Conservation (phyloP, 768 basidiomycete species). For the Russula olivacea region DNA sequence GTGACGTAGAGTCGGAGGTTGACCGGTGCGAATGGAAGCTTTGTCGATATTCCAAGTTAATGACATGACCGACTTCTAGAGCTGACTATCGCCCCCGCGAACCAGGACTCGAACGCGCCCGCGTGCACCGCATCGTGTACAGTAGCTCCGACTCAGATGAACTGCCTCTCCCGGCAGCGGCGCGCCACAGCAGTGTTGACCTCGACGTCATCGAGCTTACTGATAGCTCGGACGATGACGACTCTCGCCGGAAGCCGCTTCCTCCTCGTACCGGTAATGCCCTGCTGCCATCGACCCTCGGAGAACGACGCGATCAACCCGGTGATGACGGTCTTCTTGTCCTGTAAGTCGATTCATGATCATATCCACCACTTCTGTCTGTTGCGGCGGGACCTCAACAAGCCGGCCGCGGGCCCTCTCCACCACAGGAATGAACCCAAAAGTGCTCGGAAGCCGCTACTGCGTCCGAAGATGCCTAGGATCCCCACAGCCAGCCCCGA, state of each 20-base stretch:
- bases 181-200: background rate
- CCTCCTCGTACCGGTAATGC: background rate
- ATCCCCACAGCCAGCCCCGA: background rate
- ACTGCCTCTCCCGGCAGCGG: background rate
- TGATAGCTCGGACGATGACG: constrained; percentile 15
- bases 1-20: constrained; percentile 6
- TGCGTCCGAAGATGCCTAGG: background rate
- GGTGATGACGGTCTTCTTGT: constrained; percentile 6
- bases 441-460: constrained; percentile 9
- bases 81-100: background rate
- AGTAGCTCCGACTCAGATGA: constrained; percentile 14
- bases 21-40: constrained; percentile 6
- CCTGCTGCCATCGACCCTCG: background rate
- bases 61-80: background rate
- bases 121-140: constrained; percentile 12
- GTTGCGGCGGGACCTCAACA: background rate
- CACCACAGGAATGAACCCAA: constrained; percentile 7
- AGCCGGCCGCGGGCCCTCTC: background rate
- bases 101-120: constrained; percentile 6
- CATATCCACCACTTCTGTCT: background rate
- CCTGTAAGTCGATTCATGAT: background rate
- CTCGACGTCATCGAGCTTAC: constrained; percentile 12
- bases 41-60: background rate
- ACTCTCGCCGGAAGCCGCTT: background rate
- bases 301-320: background rate